phyloP scores from a whole-genome alignment of 352 stramenopile genomes.

The Globisporangium alternatum region DNA sequence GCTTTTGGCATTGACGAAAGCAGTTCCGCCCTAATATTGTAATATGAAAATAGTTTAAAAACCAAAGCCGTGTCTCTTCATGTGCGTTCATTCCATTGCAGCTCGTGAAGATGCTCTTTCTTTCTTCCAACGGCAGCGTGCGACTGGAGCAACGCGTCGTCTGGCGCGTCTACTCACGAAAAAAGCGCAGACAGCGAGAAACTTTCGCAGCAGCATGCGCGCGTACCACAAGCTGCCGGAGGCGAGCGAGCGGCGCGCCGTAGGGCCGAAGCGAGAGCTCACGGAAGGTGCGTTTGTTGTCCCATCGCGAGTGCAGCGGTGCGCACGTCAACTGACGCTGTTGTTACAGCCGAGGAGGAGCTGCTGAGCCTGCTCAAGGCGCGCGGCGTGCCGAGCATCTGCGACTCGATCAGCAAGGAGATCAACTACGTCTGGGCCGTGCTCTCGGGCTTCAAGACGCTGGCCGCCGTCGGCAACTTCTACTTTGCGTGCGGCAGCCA shows the following conservation, averaged over 20 bases:
- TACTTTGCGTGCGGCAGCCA: slow-evolving; percentile 72
- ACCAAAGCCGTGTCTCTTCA: background rate
- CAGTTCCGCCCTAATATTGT: slow-evolving; percentile 17
- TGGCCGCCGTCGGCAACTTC: slow-evolving; percentile 66
- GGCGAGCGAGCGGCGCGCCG: slow-evolving; percentile 1
- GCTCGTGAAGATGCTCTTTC: slow-evolving; percentile 2
- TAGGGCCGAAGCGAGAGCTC: slow-evolving; percentile 22
- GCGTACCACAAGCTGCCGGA: slow-evolving; percentile 30
- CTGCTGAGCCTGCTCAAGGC: slow-evolving; percentile 59
- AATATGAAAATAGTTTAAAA: slow-evolving; percentile 20
- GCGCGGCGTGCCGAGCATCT: slow-evolving; percentile 61
- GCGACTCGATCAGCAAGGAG: slow-evolving; percentile 66
- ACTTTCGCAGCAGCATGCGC: slow-evolving; percentile 16
- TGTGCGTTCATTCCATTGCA: background rate
- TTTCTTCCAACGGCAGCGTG: background rate
- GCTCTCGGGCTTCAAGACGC: slow-evolving; percentile 62
- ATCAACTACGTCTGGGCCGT: slow-evolving; percentile 79
- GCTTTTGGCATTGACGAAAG: slow-evolving; percentile 5
- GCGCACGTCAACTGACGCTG: background rate
- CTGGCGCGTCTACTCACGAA: background rate
- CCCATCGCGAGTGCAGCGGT: background rate
- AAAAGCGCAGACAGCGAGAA: background rate
- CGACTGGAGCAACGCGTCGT: slow-evolving; percentile 13
- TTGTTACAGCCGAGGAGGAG: slow-evolving; percentile 52
- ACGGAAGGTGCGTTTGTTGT: slow-evolving; percentile 30